Base-by-base conservation (phyloP, 352 stramenopile genomes). In the Elongisporangium prolatum region DNA sequence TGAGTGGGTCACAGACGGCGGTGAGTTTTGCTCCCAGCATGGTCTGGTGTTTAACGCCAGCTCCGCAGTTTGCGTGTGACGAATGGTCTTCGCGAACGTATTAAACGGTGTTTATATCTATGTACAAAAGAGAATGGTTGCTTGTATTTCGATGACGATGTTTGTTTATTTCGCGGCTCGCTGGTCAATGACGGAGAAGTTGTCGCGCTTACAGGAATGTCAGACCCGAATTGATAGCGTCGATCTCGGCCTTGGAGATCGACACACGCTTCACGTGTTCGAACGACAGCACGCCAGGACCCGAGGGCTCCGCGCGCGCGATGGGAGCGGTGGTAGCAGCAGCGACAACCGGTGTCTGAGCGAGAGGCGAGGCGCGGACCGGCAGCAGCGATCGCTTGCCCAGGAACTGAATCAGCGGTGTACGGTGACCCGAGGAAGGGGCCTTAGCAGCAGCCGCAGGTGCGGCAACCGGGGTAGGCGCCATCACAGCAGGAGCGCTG, bases 201-300 rank as follows among this genome's bases (percentile, higher is more conserved):
- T 21, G 18, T 8, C 13, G 16, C 49, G 48, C 37, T 60, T 84
- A 93, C 69, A 93, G 65, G 65, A 88, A 90, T 48, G 80, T 72
- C 50, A 91, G 57, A 56, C 81, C 84, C 51, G 70, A 88, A 73
- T 94, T 94, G 75, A 94, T 94, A 48, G 84, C 82, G 25, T 79
- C 71, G 48, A 92, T 69, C 61, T 94, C 82, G 24, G 70, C 67
- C 13, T 68, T 67, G 47, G 79, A 85, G 49, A 94, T 64, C 56
- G 82, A 75, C 60, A 90, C 61, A 57, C 80, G 80, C 65, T 89
- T 91, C 16, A 69, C 56, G 61, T 77, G 74, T 50, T 62, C 69
- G 64, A 91, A 91, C 40, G 76, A 71, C 56, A 93, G 65, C 24
- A 93, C 84, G 47, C 78, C 60, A 3, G 71, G 69, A 34, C 80